Conservation (phyloP, 2,329 filamentous ascomycete genomes). For the Aspergillus sp. region DNA sequence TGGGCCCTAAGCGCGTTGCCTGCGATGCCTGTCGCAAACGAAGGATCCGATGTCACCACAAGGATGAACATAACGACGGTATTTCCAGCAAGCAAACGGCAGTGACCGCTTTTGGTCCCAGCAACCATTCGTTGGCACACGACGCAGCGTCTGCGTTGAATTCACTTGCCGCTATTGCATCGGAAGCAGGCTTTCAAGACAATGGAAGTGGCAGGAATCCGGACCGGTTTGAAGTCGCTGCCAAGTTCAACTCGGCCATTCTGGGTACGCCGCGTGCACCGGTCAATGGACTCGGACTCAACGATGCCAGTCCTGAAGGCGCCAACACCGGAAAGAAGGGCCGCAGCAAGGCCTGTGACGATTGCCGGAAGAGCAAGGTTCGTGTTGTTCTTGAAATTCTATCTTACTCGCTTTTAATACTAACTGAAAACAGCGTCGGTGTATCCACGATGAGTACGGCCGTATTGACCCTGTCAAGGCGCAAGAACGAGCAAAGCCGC, state of each 20-base stretch:
- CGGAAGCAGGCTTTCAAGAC: conserved; percentile 36
- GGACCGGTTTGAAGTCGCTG: conserved; percentile 33
- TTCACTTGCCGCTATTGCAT: conserved; percentile 41
- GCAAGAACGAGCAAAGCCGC: conserved; percentile 61
- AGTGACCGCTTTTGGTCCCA: conserved; percentile 32
- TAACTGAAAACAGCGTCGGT: conserved; percentile 57
- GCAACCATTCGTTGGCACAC: conserved; percentile 37
- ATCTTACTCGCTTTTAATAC: background rate
- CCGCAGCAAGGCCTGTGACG: conserved; percentile 64
- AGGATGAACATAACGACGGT: conserved; percentile 50
- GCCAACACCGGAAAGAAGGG: conserved; percentile 54
- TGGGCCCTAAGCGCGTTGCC: conserved; percentile 61
- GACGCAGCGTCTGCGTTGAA: conserved; percentile 43
- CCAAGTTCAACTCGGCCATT: conserved; percentile 28
- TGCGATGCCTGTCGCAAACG: conserved; percentile 65
- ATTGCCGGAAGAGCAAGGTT: conserved; percentile 69
- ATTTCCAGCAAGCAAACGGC: conserved; percentile 30
- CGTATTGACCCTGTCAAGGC: conserved; percentile 66
- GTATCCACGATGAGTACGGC: conserved; percentile 66
- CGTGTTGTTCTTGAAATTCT: conserved; percentile 25
- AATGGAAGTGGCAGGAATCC: conserved; percentile 25
- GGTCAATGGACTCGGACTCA: conserved; percentile 27
- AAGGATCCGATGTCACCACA: conserved; percentile 65
- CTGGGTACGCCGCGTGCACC: conserved; percentile 30
- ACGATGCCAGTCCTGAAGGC: conserved; percentile 38